Base-by-base conservation (phyloP, 2,329 filamentous ascomycete species). In the Aspergillus sp. region DNA sequence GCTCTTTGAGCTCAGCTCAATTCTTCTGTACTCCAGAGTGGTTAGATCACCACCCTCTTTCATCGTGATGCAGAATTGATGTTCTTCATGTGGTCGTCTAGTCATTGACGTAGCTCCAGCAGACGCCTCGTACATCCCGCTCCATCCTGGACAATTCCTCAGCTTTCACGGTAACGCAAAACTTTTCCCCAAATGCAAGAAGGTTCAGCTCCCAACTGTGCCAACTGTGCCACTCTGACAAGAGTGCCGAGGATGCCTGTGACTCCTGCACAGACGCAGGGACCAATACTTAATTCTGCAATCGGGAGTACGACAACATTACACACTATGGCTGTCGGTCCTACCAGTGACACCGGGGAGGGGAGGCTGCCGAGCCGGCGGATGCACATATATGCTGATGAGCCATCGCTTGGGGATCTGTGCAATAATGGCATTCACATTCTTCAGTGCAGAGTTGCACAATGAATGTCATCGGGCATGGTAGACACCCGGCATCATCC, bases 191-290 rank as follows among this genome's bases (percentile, higher is more conserved):
- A 25, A 42, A 48, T 49, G 15, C 32, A 10, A 30, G 8, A 30
- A 2, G 64, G 68, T 56, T 55, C 60, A 68, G 64, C 64, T 59
- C 50, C 54, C 51, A 58, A 15, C 36, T 50, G 61, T 62, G 60
- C 25, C 2, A 8, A 25, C 6, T 25, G 23, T 25, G 23, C 48
- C 39, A 57, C 55, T 50, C 57, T 48, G 42, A 36, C 38, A 57
- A 57, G 58, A 49, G 47, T 66, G 44, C 68, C 67, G 71, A 69
- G 66, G 64, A 70, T 71, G 64, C 54, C 55, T 25, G 69, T 69
- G 58, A 54, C 44, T 71, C 68, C 50, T 64, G 30, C 51, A 53
- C 50, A 17, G 51, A 67, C 60, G 68, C 69, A 71, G 66, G 67
- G 68, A 67, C 71, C 68, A 69, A 67, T 64, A 59, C 64, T 60